Base-by-base conservation (phyloP, 495 filamentous ascomycete species). In the Lophiostoma macrostomum region DNA sequence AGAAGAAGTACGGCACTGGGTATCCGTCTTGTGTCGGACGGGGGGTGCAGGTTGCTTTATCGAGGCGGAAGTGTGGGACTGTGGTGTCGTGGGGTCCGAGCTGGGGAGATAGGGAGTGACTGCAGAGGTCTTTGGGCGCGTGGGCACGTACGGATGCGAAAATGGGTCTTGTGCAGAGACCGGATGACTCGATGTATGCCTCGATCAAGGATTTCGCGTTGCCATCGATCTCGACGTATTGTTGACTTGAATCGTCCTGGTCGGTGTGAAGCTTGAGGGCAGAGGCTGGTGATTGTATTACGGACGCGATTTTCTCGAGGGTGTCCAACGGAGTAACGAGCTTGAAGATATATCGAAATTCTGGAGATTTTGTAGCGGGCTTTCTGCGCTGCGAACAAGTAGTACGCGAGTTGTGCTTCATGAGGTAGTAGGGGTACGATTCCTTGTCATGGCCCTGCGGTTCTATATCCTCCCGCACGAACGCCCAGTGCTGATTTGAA, bases 1-100 rank as follows among this genome's bases (percentile, higher is more conserved):
- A 69, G 56, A 72, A 69, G 42, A 71, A 71, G 51, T 69, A 73
- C 1, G 64, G 73, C 0, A 76, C 71, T 0, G 71, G 74, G 38
- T 71, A 73, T 38, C 75, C 42, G 27, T 72, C 50, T 36, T 72
- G 68, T 5, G 42, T 30, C 1, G 66, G 62, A 10, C n/a, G 16
- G 16, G 32, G 23, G 2, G 36, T 8, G 6, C 16, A 5, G 13
- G 18, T 8, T 6, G 11, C 13, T 3, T 19, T 28, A 20, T 41
- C 19, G 18, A n/a, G 37, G 10, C 70, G 65, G 51, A 57, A 34
- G 36, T 74, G 71, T 3, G 71, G 67, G 14, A 74, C 46, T n/a
- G 72, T 76, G 1, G 69, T 36, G 32, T 75, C 69, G 12, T 63
- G 31, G 13, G 5, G 35, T 38, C 75, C 74, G 0, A 75, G 65